Conservation (phyloP, 2,329 filamentous ascomycete genomes). For the Venturia pyrina region DNA sequence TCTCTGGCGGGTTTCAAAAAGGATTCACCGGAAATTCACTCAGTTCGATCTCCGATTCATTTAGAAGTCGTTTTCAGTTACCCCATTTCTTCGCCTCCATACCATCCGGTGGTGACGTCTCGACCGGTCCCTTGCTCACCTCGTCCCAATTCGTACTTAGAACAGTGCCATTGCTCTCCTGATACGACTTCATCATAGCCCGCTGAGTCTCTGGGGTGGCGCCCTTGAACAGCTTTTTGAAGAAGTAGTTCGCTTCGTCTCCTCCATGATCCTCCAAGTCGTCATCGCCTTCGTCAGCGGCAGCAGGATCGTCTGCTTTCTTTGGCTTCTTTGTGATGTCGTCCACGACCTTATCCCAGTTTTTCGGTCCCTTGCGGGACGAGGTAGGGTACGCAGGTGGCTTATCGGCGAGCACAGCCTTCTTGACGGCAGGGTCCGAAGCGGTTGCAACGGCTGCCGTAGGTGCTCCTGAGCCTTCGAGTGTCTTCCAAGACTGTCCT, state of each 20-base stretch:
- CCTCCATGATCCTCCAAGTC: conserved; percentile 46
- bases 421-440: conserved; percentile 4
- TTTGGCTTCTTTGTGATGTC: conserved; percentile 27
- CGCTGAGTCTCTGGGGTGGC: conserved; percentile 71
- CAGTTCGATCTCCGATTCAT: background rate
- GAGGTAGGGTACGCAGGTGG: conserved; percentile 64
- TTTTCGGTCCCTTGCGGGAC: conserved; percentile 69
- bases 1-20: background rate
- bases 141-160: conserved; percentile 88
- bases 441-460: conserved; percentile 14
- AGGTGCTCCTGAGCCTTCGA: conserved; percentile 38
- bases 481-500: conserved; percentile 57
- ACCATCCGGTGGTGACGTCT: conserved; percentile 65
- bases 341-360: conserved; percentile 75
- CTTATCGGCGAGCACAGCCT: conserved; percentile 5
- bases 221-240: conserved; percentile 76
- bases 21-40: background rate
- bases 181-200: conserved; percentile 97
- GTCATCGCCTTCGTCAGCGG: conserved; percentile 20
- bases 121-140: conserved; percentile 61
- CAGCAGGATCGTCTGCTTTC: conserved; percentile 16
- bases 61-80: conserved; percentile 12
- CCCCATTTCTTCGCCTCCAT: conserved; percentile 66
- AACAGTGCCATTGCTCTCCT: conserved; percentile 86
- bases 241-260: conserved; percentile 69